phyloP scores from a whole-genome alignment of 345 rosid genomes.

The Hibiscus tridactylites region DNA sequence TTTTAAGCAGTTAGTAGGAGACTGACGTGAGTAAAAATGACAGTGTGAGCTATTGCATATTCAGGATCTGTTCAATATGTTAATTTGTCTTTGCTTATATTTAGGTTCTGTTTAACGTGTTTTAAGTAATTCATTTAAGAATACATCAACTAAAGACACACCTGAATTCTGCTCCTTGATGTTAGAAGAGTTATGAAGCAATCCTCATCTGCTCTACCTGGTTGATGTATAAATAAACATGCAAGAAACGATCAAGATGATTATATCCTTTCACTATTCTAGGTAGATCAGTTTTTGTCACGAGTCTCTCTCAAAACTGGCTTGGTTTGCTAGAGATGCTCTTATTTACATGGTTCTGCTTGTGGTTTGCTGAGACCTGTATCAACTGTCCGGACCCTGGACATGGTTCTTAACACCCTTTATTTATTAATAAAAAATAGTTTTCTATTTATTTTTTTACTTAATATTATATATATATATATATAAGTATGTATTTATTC shows the following conservation, averaged over 20 bases:
- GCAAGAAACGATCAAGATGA: background rate
- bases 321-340: background rate
- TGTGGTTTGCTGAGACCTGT: background rate
- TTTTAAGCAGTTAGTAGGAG: background rate
- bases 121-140: background rate
- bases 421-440: too few relatives aligned
- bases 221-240: too few relatives aligned
- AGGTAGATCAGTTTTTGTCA: background rate
- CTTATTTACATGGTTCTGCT: background rate
- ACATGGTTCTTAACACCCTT: background rate
- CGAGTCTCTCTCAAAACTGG: background rate
- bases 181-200: too few relatives aligned
- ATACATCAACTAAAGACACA: background rate
- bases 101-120: background rate
- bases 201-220: too few relatives aligned
- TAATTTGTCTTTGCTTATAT: background rate
- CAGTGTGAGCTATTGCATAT: background rate
- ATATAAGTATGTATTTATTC: background rate
- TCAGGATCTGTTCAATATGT: background rate
- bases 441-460: too few relatives aligned
- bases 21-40: background rate
- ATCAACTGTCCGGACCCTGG: background rate
- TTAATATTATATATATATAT: too few relatives aligned
- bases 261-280: background rate
- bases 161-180: too few relatives aligned